Base-by-base conservation (phyloP, 768 basidiomycete species). In the Tulasnella sp. region DNA sequence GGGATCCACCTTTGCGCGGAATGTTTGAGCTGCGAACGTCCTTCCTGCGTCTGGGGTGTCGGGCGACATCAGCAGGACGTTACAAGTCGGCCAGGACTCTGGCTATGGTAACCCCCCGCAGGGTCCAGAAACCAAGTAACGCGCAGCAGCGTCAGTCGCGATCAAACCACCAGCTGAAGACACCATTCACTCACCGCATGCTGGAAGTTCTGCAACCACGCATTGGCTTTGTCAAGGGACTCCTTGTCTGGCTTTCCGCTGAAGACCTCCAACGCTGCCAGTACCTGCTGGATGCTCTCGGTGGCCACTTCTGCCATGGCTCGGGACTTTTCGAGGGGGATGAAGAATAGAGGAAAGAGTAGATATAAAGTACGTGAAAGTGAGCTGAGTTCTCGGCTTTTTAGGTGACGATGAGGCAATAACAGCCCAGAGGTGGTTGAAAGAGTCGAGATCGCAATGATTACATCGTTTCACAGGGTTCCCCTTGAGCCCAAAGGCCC, bases 121-220 rank as follows among this genome's bases (percentile, higher is more conserved):
- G 4, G 28, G 28, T 37, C 64, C 8, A 69, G 64, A 31, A 9
- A 5, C 54, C 22, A 54, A 54, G n/a, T 7, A 24, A 12, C 54
- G 64, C 40, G 54, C 24, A 60, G 58, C 44, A 78, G 75, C 28
- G 75, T 64, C 41, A 46, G 41, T n/a, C 80, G 20, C 48, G 41
- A 34, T 75, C 41, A 75, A 22, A 22, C 44, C 20, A n/a, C 22
- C 50, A 48, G 60, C 42, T 0, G 4, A 22, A 9, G 24, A 75
- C 22, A 41, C 20, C n/a, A 28, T 6, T 88, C 89, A 94, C 92
- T 93, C 92, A 98, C 97, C 89, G 96, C 97, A 89, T 98, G 97
- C 89, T 99, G 97, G 86, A 99, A 99, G 87, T 97, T 96, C 88
- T 96, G 94, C 82, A 99, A 92, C 96, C 96, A 98, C 83, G 91